Evolutionary conservation across 805 yeast species (phyloP).

Genomic region (Candida yuanshanica): DNA sequence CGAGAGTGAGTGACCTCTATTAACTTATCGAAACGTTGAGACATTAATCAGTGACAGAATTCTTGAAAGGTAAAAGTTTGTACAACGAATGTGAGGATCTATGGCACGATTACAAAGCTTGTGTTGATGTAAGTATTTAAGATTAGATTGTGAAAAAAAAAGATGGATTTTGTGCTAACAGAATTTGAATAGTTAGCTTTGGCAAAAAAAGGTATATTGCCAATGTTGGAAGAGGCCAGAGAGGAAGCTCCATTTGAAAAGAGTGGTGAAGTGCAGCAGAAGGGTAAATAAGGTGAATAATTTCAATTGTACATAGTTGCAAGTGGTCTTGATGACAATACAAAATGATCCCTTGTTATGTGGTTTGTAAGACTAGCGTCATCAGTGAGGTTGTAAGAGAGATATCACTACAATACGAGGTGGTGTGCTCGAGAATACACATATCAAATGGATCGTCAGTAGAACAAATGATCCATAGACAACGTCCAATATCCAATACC

Average conservation of each 20-base stretch:
- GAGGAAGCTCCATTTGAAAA: slow-evolving; percentile 84
- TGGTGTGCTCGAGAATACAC: no score
- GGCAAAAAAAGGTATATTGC: slow-evolving; percentile 68
- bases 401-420: no score
- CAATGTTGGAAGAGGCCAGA: slow-evolving; percentile 82
- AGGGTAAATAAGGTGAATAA: slow-evolving; percentile 1
- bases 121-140: slow-evolving; percentile 53
- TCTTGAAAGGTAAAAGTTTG: slow-evolving; percentile 46
- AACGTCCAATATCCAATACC: no score
- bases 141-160: background rate
- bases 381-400: no score
- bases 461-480: no score
- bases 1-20: slow-evolving; percentile 44
- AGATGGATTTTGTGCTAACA: no score
- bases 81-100: slow-evolving; percentile 87
- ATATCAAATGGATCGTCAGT: no score
- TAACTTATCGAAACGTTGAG: no score
- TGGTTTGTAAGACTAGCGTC: no score
- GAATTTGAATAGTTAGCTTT: slow-evolving; percentile 36
- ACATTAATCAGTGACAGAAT: slow-evolving; percentile 31
- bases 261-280: slow-evolving; percentile 39
- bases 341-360: background rate
- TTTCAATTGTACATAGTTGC: background rate
- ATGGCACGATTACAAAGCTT: slow-evolving; percentile 85
- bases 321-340: background rate